Evolutionary conservation across 1,284 basidiomycete species (phyloP), one percentile per base, ranked within the genome.

Genomic region (Peniophora sp.): DNA sequence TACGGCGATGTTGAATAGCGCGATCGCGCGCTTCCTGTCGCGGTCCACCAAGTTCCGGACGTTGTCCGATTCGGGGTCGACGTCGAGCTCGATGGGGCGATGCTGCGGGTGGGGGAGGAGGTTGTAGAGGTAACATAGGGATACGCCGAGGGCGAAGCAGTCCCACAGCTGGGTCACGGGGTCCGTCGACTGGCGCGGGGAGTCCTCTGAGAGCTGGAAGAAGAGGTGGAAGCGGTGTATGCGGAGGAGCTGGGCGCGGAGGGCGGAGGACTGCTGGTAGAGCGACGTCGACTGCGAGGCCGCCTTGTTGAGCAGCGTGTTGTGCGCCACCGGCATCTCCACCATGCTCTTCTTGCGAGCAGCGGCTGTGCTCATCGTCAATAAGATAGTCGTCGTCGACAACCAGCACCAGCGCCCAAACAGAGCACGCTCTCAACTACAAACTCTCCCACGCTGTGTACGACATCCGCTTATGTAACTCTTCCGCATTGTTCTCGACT

Each of bases 81-180:
- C 89, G 64, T 83, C 78, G 62, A 89, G 79, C 56, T 79, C 76
- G 66, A 82, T 87, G 44, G 81, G 77, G 55, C 77, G 74, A 20
- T 41, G 38, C 52, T 79, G 78, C 10, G 77, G 65, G 52, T 78
- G 73, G 25, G 89, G 88, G 52, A 96, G 83, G 62, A 88, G 83
- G 71, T 99, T 97, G 77, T 91, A 96, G 60, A 99, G 85, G 70
- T 88, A 94, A 72, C 93, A 96, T 56, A 99, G 86, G 35, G 95
- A 89, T 32, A 92, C 86, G 55, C 97, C 96, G 43, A 95, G 81
- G 35, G 92, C 86, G 69, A 99, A 90, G 64, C 89, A 84, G 64
- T 95, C 91, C 85, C 94, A 95, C 48, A 97, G 83, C 67, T 95
- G 92, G 41, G 90, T 87, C 60, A 99, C 96, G 39, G 87, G 86